A percentile compares a stretch with the other conserved stretches of the same genome.
phyloP scores from a whole-genome alignment of 495 filamentous ascomycete genomes.

The Trichocladium antarcticum region DNA sequence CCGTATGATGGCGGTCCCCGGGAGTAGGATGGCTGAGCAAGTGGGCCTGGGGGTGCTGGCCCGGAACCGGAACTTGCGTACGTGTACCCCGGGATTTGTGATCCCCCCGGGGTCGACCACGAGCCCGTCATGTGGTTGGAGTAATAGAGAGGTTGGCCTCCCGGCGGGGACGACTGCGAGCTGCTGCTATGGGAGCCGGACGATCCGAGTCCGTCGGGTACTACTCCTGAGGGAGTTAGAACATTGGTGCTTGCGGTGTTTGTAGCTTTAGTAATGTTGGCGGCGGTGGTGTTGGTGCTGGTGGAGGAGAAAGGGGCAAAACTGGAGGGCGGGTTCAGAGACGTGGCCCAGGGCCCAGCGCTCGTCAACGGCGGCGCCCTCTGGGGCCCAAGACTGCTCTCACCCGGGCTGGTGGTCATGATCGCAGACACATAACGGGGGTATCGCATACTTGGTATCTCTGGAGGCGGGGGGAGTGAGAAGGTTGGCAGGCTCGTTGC shows the following conservation, averaged over 20 bases:
- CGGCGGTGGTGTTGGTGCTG: slow-evolving; percentile 41
- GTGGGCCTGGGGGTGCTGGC: slow-evolving; percentile 16
- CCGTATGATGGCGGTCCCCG: slow-evolving; percentile 9
- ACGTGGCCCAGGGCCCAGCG: neutral
- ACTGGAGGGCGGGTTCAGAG: slow-evolving; percentile 4
- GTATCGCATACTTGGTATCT: slow-evolving; percentile 35
- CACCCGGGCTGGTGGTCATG: slow-evolving; percentile 11
- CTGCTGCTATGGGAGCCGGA: slow-evolving; percentile 46
- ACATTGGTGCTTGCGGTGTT: slow-evolving; percentile 38
- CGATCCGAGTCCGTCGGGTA: slow-evolving; percentile 52
- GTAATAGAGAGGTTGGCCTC: slow-evolving; percentile 37
- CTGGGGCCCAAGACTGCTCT: slow-evolving; percentile 5
- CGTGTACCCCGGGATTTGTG: slow-evolving; percentile 38
- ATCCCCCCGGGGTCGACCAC: slow-evolving; percentile 44
- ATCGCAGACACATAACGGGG: slow-evolving; percentile 17
- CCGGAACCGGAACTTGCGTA: slow-evolving; percentile 42
- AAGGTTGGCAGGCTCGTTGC: slow-evolving; percentile 52
- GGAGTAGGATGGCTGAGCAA: slow-evolving; percentile 15
- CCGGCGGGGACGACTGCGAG: slow-evolving; percentile 38
- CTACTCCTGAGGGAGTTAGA: slow-evolving; percentile 36
- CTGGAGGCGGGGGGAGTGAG: slow-evolving; percentile 44
- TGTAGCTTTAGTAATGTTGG: slow-evolving; percentile 51
- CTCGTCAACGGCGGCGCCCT: slow-evolving; percentile 4
- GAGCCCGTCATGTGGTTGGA: slow-evolving; percentile 39
- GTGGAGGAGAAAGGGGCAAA: slow-evolving; percentile 37